phyloP scores from a whole-genome alignment of 2,329 filamentous ascomycete species.

The Amphichorda felina region DNA sequence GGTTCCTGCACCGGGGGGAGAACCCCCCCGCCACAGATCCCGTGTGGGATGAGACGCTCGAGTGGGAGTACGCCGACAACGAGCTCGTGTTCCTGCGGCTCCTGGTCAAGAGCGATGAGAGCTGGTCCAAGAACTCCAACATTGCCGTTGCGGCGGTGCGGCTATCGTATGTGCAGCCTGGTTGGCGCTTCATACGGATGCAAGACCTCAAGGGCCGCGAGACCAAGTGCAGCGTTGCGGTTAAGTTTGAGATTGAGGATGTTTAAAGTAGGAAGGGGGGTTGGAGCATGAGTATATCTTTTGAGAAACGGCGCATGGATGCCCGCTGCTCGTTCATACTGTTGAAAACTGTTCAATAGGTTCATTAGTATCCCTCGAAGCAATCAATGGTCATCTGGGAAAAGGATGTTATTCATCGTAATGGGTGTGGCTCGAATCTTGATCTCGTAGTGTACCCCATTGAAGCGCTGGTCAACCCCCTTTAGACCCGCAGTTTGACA shows the following conservation, averaged over 20 bases:
- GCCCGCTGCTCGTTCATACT: too few species aligned
- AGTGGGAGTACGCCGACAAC: conserved; percentile 58
- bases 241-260: conserved; percentile 46
- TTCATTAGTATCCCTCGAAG: too few species aligned
- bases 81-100: conserved; percentile 53
- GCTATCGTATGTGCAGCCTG: conserved; percentile 39
- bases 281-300: too few species aligned
- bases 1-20: conserved; percentile 43
- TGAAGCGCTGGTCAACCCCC: too few species aligned
- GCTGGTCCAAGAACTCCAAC: conserved; percentile 49
- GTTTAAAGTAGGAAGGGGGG: too few species aligned
- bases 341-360: too few species aligned
- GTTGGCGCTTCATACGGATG: conserved; percentile 55
- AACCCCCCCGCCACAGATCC: conserved; percentile 49
- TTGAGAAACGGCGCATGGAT: too few species aligned
- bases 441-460: too few species aligned
- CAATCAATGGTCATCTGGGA: too few species aligned
- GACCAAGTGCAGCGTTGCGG: conserved; percentile 48
- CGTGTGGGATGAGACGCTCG: conserved; percentile 52
- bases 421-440: too few species aligned
- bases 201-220: conserved; percentile 52
- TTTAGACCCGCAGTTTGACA: too few species aligned
- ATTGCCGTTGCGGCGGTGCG: conserved; percentile 50
- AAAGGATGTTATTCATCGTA: too few species aligned
- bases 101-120: conserved; percentile 55